phyloP scores from a whole-genome alignment of 2,329 filamentous ascomycete genomes.

The Sporothrix mexicana region DNA sequence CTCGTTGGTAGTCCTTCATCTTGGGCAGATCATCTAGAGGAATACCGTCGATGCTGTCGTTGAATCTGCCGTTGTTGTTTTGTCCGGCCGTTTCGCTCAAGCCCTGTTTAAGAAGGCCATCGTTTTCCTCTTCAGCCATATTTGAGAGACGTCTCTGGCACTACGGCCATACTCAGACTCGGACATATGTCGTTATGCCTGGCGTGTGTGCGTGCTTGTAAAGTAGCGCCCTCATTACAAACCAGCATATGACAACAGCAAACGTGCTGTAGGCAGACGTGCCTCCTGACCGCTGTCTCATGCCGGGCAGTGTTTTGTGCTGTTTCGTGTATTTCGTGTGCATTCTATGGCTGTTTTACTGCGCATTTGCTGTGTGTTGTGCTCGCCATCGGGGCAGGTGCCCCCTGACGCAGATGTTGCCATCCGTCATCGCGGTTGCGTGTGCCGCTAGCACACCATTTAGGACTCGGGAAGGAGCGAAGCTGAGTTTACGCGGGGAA shows the following conservation, averaged over 20 bases:
- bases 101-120: too few relatives aligned
- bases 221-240: neutral
- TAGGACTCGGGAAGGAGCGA: neutral
- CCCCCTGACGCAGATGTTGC: slow-evolving; percentile 28
- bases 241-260: neutral
- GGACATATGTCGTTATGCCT: slow-evolving; percentile 16
- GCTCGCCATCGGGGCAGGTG: slow-evolving; percentile 6
- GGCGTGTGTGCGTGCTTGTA: neutral
- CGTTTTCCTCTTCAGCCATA: neutral
- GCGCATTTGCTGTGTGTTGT: neutral
- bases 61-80: neutral
- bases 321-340: too few relatives aligned
- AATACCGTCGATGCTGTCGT: neutral
- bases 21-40: neutral
- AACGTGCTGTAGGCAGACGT: neutral
- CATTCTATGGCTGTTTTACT: neutral
- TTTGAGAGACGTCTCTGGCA: neutral
- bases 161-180: slow-evolving; percentile 1
- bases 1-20: neutral
- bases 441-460: slow-evolving; percentile 22
- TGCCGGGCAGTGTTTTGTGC: neutral
- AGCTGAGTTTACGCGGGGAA: neutral
- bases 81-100: neutral
- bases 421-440: slow-evolving; percentile 24
- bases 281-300: slow-evolving; percentile 21